Evolutionary conservation across 805 yeast genomes (phyloP).

Genomic region (Yarrowia alimentaria): DNA sequence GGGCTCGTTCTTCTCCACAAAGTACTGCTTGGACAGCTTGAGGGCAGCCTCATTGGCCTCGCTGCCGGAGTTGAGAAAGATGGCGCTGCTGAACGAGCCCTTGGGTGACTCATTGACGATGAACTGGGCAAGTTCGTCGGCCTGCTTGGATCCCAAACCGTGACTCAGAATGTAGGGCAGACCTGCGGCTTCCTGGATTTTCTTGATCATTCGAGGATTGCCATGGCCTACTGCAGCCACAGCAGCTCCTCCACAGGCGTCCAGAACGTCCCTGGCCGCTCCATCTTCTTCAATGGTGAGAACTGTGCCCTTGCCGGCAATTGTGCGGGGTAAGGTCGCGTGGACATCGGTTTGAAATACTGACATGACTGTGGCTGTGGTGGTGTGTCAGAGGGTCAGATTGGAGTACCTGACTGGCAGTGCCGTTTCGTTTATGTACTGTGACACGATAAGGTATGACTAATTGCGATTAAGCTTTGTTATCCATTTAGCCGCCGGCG

Average conservation of each 20-base stretch:
- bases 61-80: constrained; percentile 44
- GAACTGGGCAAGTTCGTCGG: constrained; percentile 6
- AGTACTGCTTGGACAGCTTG: constrained; percentile 53
- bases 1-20: constrained; percentile 46
- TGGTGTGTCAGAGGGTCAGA: too few species aligned
- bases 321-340: constrained; percentile 1
- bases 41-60: constrained; percentile 63
- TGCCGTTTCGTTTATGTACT: neutral
- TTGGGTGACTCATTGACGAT: constrained; percentile 8
- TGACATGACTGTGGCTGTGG: neutral
- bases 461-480: too few species aligned
- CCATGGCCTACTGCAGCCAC: constrained; percentile 17
- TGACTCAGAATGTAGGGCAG: constrained; percentile 9
- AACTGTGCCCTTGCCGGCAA: constrained; percentile 2
- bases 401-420: neutral
- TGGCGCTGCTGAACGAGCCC: neutral
- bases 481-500: too few species aligned
- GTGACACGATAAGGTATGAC: too few species aligned
- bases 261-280: neutral
- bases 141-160: constrained; percentile 1
- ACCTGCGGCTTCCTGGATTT: constrained; percentile 8
- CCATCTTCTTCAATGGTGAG: constrained; percentile 19
- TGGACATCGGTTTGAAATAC: constrained; percentile 10
- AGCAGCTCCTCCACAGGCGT: constrained; percentile 22
- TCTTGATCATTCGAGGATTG: constrained; percentile 5